Evolutionary conservation across 2,329 filamentous ascomycete species (phyloP).

Genomic region (Atkinsonella texensis): DNA sequence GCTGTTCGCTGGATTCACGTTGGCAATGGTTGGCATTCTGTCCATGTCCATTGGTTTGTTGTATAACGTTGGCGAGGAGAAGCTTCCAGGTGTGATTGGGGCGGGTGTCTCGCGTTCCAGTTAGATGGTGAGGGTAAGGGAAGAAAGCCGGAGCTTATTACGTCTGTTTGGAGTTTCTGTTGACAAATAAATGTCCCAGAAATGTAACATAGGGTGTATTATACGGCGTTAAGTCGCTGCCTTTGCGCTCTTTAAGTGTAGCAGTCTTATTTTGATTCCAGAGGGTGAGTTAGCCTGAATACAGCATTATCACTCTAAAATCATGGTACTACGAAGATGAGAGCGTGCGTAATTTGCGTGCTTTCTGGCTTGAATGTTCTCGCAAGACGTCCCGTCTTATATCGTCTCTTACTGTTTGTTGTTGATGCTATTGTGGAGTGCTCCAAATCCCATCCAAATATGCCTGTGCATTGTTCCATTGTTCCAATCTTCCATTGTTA

Average conservation of each 20-base stretch:
- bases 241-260: slow-evolving; percentile 1
- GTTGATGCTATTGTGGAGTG: too few species aligned
- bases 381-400: too few species aligned
- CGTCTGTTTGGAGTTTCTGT: slow-evolving; percentile 7
- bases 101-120: slow-evolving; percentile 75
- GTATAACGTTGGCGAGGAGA: slow-evolving; percentile 73
- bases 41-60: slow-evolving; percentile 65
- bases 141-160: slow-evolving; percentile 3
- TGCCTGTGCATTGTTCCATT: too few species aligned
- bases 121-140: slow-evolving; percentile 15
- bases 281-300: not conserved
- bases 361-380: too few species aligned
- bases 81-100: slow-evolving; percentile 88
- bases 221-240: slow-evolving; percentile 3
- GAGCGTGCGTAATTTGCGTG: too few species aligned
- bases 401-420: too few species aligned
- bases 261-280: not conserved
- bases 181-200: not conserved
- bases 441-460: too few species aligned
- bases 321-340: too few species aligned
- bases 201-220: slow-evolving; percentile 8
- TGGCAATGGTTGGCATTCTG: slow-evolving; percentile 57
- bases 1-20: slow-evolving; percentile 64
- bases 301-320: not conserved
- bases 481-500: too few species aligned